A percentile compares a stretch with the other conserved stretches of the same genome.
Conservation (phyloP, 2,329 filamentous ascomycete genomes). For the Fonsecaea multimorphosa region DNA sequence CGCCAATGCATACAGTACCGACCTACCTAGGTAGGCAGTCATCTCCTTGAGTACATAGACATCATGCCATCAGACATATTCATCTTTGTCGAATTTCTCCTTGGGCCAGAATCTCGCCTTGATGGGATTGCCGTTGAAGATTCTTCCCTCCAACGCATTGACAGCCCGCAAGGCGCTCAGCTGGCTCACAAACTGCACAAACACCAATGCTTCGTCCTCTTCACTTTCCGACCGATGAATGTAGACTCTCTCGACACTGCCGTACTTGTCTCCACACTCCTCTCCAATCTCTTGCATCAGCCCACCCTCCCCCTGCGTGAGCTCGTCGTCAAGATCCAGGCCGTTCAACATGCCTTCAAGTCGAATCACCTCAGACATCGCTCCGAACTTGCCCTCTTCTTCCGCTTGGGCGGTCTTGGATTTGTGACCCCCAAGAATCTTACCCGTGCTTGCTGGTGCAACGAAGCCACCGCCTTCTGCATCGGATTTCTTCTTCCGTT, state of each 20-base stretch:
- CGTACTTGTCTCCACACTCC: conserved; percentile 88
- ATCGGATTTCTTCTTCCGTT: conserved; percentile 78
- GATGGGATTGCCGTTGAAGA: conserved; percentile 88
- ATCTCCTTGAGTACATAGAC: not conserved
- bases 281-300: conserved; percentile 95
- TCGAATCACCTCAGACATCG: conserved; percentile 82
- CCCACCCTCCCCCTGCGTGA: conserved; percentile 66
- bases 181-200: conserved; percentile 88
- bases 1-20: no score
- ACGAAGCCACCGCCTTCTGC: conserved; percentile 79
- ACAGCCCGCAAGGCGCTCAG: conserved; percentile 87
- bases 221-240: conserved; percentile 55
- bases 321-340: conserved; percentile 79
- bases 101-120: conserved; percentile 80
- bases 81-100: conserved; percentile 73
- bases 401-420: conserved; percentile 59
- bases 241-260: conserved; percentile 78
- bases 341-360: conserved; percentile 84
- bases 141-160: conserved; percentile 82
- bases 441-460: conserved; percentile 71
- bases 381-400: conserved; percentile 66
- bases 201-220: conserved; percentile 68
- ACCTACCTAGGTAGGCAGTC: no score
- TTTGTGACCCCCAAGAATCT: conserved; percentile 73
- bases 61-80: conserved; percentile 22